These are phyloP conservation scores for Leccinum barrowsii DNA, from an alignment of 768 basidiomycete genomes.

Conservation along the genomic window DNA sequence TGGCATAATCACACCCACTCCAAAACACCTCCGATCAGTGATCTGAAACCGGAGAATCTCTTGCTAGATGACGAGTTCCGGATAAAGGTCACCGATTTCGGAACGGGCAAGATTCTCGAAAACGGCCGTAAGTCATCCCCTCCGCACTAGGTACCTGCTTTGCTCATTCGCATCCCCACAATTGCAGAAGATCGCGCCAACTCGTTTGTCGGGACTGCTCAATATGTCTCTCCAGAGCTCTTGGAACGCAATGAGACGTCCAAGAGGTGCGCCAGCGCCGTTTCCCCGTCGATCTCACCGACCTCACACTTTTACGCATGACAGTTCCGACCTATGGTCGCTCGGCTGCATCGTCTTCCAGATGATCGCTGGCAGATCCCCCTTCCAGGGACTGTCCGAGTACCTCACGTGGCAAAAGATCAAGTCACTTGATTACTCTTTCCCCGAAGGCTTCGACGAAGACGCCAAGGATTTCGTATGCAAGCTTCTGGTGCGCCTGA, in stretches of 20 bases:
- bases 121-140: constrained; percentile 41
- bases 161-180: constrained; percentile 10
- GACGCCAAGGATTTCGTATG: constrained; percentile 79
- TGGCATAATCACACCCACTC: constrained; percentile 12
- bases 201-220: constrained; percentile 87
- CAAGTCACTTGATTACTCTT: constrained; percentile 79
- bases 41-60: constrained; percentile 85
- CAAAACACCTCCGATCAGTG: constrained; percentile 35
- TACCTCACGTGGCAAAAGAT: constrained; percentile 96
- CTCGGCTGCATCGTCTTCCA: constrained; percentile 95
- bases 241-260: constrained; percentile 70
- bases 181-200: constrained; percentile 49
- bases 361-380: constrained; percentile 86
- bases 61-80: constrained; percentile 83
- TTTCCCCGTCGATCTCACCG: background rate
- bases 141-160: background rate
- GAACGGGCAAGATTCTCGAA: constrained; percentile 78
- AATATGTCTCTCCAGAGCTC: constrained; percentile 88
- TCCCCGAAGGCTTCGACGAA: constrained; percentile 82
- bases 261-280: constrained; percentile 50
- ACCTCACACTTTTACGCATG: background rate
- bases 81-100: constrained; percentile 94
- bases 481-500: constrained; percentile 58
- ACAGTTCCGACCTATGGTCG: constrained; percentile 92
- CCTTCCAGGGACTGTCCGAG: constrained; percentile 88